Evolutionary conservation across 177 flowering plant species (phyloP), one percentile per base, ranked within the genome.

Genomic region (Vitis hybrid): DNA sequence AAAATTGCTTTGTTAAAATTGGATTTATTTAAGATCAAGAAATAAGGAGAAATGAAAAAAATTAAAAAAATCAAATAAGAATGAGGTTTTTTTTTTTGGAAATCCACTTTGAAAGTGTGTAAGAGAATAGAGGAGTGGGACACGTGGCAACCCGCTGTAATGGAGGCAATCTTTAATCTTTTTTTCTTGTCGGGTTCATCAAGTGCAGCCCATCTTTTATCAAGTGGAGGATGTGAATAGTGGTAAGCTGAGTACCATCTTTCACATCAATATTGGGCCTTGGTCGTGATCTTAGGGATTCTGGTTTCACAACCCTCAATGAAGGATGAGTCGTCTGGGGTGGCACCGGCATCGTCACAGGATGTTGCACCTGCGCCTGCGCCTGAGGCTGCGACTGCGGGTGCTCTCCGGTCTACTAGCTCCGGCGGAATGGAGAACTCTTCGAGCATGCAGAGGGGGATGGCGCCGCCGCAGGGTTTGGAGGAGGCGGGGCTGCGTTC

Each of bases 381-480:
- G 70, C 14, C 35, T 32, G 73, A 15, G 50, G 52, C 51, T 70
- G 66, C 51, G 71, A 35, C 62, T 90, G 27, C 75, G 77, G 6
- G 92, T 86, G 30, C 95, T 48, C 62, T 77, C 14, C 97, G 91
- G 76, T 92, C 95, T 56, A 92, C 74, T 73, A 92, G 81, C 63
- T 82, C 75, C 60, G 50, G 64, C 2, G 97, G 94, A 83, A 92
- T 84, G 61, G 81, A 74, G 85, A 92, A 92, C 84, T 92, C 97
- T 57, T 85, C 86, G 27, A 92, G 78, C 97, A 92, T 92, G 75
- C 94, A 90, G n/a, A 86, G 82, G 2, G 97, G 94, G 94, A 90
- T 88, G 15, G 94, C 91, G 32, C 95, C 97, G 71, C 95, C 97
- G 81, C 95, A 90, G 13, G 95, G 97, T 72, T 92, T 92, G 48